Evolutionary conservation across 1,284 basidiomycete genomes (phyloP).

Genomic region (Tilletia horrida): DNA sequence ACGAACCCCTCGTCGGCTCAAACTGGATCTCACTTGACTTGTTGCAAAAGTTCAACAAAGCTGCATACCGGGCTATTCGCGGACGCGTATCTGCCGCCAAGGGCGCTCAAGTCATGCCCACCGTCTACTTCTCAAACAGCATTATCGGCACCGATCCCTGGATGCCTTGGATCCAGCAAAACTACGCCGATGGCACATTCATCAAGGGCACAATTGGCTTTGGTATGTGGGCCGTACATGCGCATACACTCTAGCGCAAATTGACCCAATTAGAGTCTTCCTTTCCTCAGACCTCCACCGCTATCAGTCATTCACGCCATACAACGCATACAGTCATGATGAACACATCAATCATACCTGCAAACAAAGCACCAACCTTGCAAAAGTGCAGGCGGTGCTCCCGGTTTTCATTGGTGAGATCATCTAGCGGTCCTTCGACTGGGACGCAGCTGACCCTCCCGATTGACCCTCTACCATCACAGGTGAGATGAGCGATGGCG

Average conservation of each 20-base stretch:
- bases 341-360: constrained; percentile 50
- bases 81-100: constrained; percentile 2
- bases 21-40: constrained; percentile 38
- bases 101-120: constrained; percentile 37
- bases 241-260: not conserved
- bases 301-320: constrained; percentile 47
- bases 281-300: constrained; percentile 42
- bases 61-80: constrained; percentile 48
- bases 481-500: constrained; percentile 16
- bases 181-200: constrained; percentile 6
- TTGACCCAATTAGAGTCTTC: not conserved
- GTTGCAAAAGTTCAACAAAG: constrained; percentile 44
- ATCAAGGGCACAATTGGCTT: constrained; percentile 8
- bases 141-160: constrained; percentile 12
- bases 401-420: constrained; percentile 57
- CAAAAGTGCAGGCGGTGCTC: constrained; percentile 58
- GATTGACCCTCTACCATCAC: not conserved
- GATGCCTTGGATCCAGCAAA: not conserved
- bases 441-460: not conserved
- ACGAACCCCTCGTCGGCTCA: not conserved
- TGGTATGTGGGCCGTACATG: not conserved
- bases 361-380: constrained; percentile 41
- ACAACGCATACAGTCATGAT: constrained; percentile 31
- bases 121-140: constrained; percentile 53
- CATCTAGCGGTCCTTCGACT: not conserved